Conservation (phyloP, 495 filamentous ascomycete species). For the Acidiella bohemica region DNA sequence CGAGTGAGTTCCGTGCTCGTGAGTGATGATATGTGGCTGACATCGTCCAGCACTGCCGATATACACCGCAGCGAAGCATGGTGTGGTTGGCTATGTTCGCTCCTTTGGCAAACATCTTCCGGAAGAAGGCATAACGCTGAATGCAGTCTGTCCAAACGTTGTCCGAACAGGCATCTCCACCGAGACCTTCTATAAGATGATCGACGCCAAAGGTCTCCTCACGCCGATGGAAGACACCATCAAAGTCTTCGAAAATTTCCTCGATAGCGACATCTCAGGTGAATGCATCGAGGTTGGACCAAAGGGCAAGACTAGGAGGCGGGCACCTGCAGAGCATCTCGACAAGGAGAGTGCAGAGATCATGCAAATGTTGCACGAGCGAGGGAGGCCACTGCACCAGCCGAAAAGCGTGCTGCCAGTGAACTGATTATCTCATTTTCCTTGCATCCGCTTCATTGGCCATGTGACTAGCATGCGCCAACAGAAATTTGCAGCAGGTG, state of each 20-base stretch:
- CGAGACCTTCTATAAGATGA: conserved; percentile 17
- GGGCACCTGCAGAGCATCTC: conserved; percentile 13
- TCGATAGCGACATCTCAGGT: conserved; percentile 15
- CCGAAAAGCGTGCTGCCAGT: conserved; percentile 4
- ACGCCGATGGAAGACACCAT: conserved; percentile 19
- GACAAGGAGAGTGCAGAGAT: conserved; percentile 7
- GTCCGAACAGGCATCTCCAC: conserved; percentile 20
- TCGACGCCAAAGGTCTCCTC: conserved; percentile 9
- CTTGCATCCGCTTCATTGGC: conserved; percentile 5
- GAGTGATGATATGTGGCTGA: not conserved
- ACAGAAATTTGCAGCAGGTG: conserved; percentile 90
- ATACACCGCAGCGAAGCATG: conserved; percentile 23
- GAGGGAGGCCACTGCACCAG: conserved; percentile 12
- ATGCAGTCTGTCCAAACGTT: conserved; percentile 22
- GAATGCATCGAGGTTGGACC: conserved; percentile 19
- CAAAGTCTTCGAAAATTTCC: conserved; percentile 17
- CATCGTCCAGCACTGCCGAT: conserved; percentile 15
- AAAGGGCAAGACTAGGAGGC: conserved; percentile 4
- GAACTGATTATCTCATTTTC: not conserved
- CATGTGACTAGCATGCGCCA: conserved; percentile 77
- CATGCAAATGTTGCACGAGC: conserved; percentile 9
- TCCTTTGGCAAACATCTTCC: conserved; percentile 22
- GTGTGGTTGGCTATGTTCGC: conserved; percentile 20
- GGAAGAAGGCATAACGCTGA: conserved; percentile 21
- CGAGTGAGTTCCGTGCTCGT: conserved; percentile 7